Conservation (phyloP, 1,284 basidiomycete species). For the Peniophora sp. region DNA sequence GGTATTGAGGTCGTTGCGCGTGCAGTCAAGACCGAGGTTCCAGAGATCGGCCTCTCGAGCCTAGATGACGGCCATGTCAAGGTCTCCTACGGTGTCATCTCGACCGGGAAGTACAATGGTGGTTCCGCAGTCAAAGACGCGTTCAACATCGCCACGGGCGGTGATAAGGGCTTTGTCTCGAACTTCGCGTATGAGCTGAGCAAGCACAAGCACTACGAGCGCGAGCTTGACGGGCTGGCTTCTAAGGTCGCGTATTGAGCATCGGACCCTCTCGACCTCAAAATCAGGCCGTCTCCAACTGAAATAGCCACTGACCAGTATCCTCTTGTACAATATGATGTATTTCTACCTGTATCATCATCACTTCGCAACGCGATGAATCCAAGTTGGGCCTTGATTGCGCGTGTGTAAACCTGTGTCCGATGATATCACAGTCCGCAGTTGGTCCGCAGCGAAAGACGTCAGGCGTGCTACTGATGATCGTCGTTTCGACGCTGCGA, state of each 20-base stretch:
- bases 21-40: not conserved
- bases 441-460: too few species aligned
- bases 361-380: too few species aligned
- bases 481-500: too few species aligned
- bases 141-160: slow-evolving; percentile 32
- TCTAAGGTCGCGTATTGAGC: slow-evolving; percentile 45
- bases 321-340: too few species aligned
- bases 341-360: too few species aligned
- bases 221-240: slow-evolving; percentile 51
- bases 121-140: slow-evolving; percentile 32
- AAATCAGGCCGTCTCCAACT: too few species aligned
- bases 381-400: too few species aligned
- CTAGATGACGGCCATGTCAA: slow-evolving; percentile 31
- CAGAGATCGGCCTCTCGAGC: not conserved
- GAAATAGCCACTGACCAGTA: too few species aligned
- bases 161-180: slow-evolving; percentile 40
- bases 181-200: slow-evolving; percentile 56
- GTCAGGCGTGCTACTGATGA: too few species aligned
- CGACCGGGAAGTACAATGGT: slow-evolving; percentile 39
- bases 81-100: slow-evolving; percentile 54
- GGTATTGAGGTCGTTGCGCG: slow-evolving; percentile 14
- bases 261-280: too few species aligned
- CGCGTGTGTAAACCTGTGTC: too few species aligned
- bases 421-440: too few species aligned
- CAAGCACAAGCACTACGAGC: slow-evolving; percentile 53